phyloP scores from a whole-genome alignment of 2,329 filamentous ascomycete species.

The Didymella exigua region DNA sequence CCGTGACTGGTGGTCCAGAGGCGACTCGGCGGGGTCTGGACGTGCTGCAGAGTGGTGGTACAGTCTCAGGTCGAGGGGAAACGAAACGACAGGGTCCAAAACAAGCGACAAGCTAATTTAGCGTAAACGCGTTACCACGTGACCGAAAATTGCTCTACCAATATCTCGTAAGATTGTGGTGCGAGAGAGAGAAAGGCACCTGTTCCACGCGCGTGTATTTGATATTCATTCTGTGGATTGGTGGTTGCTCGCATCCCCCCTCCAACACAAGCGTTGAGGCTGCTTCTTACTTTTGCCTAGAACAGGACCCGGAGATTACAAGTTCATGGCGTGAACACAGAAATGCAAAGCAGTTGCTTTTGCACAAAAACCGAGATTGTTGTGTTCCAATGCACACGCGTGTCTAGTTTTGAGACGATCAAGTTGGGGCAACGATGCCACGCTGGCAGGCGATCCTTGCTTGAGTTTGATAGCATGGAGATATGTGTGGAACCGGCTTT shows the following conservation, averaged over 20 bases:
- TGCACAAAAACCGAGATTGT: background rate
- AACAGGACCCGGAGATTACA: slow-evolving; percentile 12
- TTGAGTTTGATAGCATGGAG: slow-evolving; percentile 10
- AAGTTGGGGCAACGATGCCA: slow-evolving; percentile 10
- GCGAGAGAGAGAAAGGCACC: background rate
- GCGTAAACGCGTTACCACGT: slow-evolving; percentile 10
- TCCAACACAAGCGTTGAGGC: background rate
- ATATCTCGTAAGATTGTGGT: background rate
- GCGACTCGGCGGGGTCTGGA: background rate
- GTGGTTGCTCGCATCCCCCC: background rate
- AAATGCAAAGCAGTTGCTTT: background rate
- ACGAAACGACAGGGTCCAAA: slow-evolving; percentile 7
- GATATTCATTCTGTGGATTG: background rate
- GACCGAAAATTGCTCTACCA: background rate
- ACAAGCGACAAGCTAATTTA: background rate
- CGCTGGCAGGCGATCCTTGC: slow-evolving; percentile 18
- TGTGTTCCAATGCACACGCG: background rate
- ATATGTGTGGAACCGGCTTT: slow-evolving; percentile 13
- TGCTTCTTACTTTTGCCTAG: background rate
- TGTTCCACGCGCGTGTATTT: background rate
- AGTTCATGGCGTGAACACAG: slow-evolving; percentile 1
- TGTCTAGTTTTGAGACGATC: background rate
- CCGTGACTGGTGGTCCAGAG: background rate
- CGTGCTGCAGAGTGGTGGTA: slow-evolving; percentile 9
- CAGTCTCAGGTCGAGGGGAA: slow-evolving; percentile 4